phyloP scores from a whole-genome alignment of 331 rosid genomes.

The Quercus phellos region DNA sequence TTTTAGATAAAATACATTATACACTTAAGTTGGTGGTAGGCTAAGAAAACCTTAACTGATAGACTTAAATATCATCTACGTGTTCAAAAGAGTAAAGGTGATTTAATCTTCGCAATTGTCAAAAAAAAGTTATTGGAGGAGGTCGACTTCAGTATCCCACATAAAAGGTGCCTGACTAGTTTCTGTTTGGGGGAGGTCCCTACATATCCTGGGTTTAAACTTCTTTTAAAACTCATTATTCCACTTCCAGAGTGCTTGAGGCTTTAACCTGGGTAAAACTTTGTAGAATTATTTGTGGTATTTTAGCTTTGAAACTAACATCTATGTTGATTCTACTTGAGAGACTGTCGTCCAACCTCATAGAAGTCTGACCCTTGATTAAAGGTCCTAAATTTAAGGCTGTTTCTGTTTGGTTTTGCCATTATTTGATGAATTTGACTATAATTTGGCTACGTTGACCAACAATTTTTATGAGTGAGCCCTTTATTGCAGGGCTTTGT shows the following conservation, averaged over 20 bases:
- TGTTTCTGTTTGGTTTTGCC: not conserved
- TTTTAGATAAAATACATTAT: not conserved
- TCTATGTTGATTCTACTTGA: not conserved
- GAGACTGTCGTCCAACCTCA: not conserved
- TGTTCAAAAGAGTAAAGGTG: not conserved
- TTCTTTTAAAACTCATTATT: constrained; percentile 4
- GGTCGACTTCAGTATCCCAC: not conserved
- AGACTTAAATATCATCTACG: not conserved
- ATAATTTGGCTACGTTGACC: not conserved
- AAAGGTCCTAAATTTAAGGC: not conserved
- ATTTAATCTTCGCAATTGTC: not conserved
- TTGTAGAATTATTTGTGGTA: no score
- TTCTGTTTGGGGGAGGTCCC: not conserved
- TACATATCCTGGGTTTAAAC: not conserved
- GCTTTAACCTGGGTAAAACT: not conserved
- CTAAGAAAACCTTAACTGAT: not conserved
- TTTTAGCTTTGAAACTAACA: not conserved
- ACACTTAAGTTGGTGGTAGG: not conserved
- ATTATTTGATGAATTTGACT: not conserved
- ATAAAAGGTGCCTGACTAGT: not conserved
- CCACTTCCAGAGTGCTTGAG: not conserved
- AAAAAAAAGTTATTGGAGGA: not conserved
- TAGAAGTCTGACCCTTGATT: not conserved
- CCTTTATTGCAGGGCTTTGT: constrained; percentile 71
- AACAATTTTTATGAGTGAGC: constrained; percentile 11